Evolutionary conservation across 2,329 filamentous ascomycete species (phyloP), one percentile per base, ranked within the genome.

Genomic region (Neopestalotiopsis clavispora): DNA sequence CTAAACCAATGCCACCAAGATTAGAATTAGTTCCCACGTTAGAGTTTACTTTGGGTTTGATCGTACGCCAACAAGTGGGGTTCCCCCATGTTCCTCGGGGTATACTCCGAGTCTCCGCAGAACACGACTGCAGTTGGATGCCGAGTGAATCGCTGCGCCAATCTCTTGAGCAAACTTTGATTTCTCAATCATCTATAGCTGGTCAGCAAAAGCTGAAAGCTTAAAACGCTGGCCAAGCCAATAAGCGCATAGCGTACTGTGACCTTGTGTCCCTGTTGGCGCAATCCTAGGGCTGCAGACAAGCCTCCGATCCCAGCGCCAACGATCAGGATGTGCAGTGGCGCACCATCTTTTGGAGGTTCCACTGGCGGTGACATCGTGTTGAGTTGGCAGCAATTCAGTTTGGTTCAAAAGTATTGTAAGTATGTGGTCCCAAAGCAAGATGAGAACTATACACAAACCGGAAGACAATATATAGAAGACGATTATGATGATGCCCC

Each of bases 141-240:
- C 84, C 4, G 91, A 75, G 72, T 91, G 88, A 20, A 91, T 84
- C 0, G 89, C 89, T 2, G 89, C 89, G 0, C 89, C 89, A 1
- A 83, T 78, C 75, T 91, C 89, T 64, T 80, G 84, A 12, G 85
- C 84, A 42, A 90, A 84, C 1, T 80, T 79, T 0, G 87, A 89
- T 74, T 88, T 84, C 71, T 91, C 88, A 62, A 83, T 86, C 0
- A 90, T 69, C 84, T 87, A 34, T 34, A 34, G 10, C 17, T 10
- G 4, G 12, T 49, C 5, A 52, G 42, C 17, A 28, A 20, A 20
- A 20, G 5, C 17, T 38, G 45, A 14, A 69, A 7, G 14, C 4
- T 1, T 17, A 23, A 28, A 28, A 28, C 23, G 23, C 23, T 28
- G 23, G 23, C 3, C 23, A 28, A 28, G 23, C 10, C 20, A 38